A percentile compares a stretch with the other conserved stretches of the same genome.
Evolutionary conservation across 2,329 filamentous ascomycete species (phyloP).

Genomic region (Trichoderma harzianum): DNA sequence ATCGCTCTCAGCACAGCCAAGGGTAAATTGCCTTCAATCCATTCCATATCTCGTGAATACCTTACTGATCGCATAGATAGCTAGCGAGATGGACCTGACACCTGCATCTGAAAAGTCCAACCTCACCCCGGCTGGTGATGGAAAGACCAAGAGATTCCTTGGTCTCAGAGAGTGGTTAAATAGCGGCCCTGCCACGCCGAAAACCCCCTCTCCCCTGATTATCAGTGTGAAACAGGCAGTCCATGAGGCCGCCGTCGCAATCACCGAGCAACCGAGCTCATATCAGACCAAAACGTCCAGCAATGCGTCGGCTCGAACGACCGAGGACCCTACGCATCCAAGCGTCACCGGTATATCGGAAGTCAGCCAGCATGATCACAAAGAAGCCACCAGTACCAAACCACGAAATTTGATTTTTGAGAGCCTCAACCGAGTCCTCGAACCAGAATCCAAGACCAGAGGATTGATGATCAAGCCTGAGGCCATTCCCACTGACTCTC

Average conservation of each 20-base stretch:
- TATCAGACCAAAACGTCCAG: neutral
- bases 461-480: neutral
- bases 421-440: neutral
- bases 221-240: too few species aligned
- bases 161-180: neutral
- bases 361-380: neutral
- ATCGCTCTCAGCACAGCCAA: neutral
- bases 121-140: neutral
- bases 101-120: neutral
- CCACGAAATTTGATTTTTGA: neutral
- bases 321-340: neutral
- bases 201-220: neutral
- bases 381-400: neutral
- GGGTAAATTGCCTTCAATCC: neutral
- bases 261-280: neutral
- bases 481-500: neutral
- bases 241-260: neutral
- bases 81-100: neutral
- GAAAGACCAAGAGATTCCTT: neutral
- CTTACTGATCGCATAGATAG: neutral
- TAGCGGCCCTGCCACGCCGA: neutral
- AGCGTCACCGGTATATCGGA: slow-evolving; percentile 1
- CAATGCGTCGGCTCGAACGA: neutral
- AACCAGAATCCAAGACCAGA: neutral
- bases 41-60: neutral